Evolutionary conservation across 768 basidiomycete species (phyloP), one percentile per base, ranked within the genome.

Genomic region (Mycena leptocephala): DNA sequence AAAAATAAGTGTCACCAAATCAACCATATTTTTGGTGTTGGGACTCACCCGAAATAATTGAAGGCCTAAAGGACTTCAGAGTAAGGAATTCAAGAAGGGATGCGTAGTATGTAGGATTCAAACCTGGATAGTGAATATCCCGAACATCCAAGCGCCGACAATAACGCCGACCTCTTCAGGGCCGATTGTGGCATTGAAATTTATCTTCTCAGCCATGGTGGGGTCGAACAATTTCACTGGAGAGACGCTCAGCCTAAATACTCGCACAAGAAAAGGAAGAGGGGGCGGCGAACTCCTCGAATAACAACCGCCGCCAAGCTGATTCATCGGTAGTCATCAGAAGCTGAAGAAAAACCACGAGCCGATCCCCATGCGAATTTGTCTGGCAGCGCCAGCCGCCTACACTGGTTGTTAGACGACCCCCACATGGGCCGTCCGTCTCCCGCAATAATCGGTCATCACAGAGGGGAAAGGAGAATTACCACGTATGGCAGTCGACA

Each of bases 111-210:
- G 2, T 51, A 10, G 5, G 14, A 3, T 13, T 33, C 53, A 24
- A 13, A 70, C 68, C 56, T 71, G 70, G 10, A 71, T 11, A 37
- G 70, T 71, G 61, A 63, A 62, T 24, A 71, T 71, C 8, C 70
- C 70, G 11, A 71, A 71, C 70, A 71, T 71, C 70, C 70, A 71
- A 24, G 59, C 70, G 7, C 70, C 70, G 61, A 71, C 70, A 26
- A 71, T 63, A 5, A 71, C 70, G 16, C 70, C 70, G 26, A 71
- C 70, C 30, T 71, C 70, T 28, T 71, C 70, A 30, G 70, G 70
- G 48, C 70, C 70, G 30, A 71, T 71, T 26, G 70, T 71, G 35
- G 70, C 70, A 24, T 71, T 71, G 70, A 71, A 71, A 37, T 71
- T n/a, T 24, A 71, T 39, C 7, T 62, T 9, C 35, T 71, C 70